These are phyloP conservation scores for Marsdenia floribunda DNA, from an alignment of 257 asterid genomes.

Conservation along the genomic window DNA sequence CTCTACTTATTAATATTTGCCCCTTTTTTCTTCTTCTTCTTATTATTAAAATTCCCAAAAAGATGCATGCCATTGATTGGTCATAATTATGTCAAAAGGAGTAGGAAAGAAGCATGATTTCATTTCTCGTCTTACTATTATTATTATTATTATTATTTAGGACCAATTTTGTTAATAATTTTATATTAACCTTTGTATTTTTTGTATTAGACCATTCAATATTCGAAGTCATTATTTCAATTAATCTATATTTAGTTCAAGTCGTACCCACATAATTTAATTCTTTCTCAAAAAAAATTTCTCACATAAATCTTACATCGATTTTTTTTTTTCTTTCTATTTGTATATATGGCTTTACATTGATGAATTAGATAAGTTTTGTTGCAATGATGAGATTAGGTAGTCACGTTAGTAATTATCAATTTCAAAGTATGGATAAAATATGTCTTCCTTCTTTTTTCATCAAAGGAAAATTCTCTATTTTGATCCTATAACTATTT, in stretches of 20 bases:
- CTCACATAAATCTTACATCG: too few species aligned
- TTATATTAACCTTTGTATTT: neutral
- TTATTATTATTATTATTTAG: neutral
- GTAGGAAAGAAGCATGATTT: neutral
- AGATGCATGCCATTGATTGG: neutral
- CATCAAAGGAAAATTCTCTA: too few species aligned
- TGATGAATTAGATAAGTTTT: neutral
- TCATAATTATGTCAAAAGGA: constrained; percentile 8
- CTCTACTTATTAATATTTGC: neutral
- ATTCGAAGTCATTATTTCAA: too few species aligned
- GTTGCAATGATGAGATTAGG: neutral
- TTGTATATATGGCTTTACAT: neutral
- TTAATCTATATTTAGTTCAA: too few species aligned
- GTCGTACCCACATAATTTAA: too few species aligned
- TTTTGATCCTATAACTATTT: too few species aligned
- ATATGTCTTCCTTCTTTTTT: too few species aligned
- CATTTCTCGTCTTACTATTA: neutral
- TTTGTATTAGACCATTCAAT: too few species aligned
- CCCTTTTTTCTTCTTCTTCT: neutral
- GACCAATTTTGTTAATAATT: neutral
- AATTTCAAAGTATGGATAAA: too few species aligned
- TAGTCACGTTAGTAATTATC: neutral
- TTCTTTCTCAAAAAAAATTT: too few species aligned
- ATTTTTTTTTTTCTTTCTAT: too few species aligned
- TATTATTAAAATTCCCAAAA: neutral